Conservation (phyloP, 441 rosid genomes). For the Adansonia grandidieri region DNA sequence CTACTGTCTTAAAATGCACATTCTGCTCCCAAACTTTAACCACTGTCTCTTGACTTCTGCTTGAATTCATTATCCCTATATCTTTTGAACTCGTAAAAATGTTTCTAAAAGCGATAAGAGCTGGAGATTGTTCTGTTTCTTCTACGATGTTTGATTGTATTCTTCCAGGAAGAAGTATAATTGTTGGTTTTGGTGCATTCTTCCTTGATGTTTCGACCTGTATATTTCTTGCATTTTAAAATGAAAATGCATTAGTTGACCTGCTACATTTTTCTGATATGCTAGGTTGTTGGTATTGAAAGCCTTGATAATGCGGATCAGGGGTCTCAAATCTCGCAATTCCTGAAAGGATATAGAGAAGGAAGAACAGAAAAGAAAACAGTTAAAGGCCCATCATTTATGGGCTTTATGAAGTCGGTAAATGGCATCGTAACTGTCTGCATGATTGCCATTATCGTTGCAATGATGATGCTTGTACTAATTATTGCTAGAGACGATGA, state of each 20-base stretch:
- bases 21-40: neutral
- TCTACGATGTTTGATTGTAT: neutral
- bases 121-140: neutral
- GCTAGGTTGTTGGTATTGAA: conserved; percentile 64
- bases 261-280: neutral
- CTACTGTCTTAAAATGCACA: neutral
- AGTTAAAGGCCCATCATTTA: conserved; percentile 68
- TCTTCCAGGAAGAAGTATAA: neutral
- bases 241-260: neutral
- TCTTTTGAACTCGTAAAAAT: neutral
- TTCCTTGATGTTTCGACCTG: neutral
- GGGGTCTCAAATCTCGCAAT: conserved; percentile 66
- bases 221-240: neutral
- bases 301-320: conserved; percentile 66
- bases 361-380: conserved; percentile 61
- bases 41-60: neutral
- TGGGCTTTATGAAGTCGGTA: conserved; percentile 68
- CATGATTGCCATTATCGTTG: conserved; percentile 66
- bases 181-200: neutral
- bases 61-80: neutral
- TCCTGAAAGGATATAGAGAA: conserved; percentile 74
- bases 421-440: conserved; percentile 54
- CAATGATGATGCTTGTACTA: conserved; percentile 53
- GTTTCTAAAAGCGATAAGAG: neutral
- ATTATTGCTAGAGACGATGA: conserved; percentile 54